Conservation (phyloP, 1,284 basidiomycete species). For the Ustilago xerochloae region DNA sequence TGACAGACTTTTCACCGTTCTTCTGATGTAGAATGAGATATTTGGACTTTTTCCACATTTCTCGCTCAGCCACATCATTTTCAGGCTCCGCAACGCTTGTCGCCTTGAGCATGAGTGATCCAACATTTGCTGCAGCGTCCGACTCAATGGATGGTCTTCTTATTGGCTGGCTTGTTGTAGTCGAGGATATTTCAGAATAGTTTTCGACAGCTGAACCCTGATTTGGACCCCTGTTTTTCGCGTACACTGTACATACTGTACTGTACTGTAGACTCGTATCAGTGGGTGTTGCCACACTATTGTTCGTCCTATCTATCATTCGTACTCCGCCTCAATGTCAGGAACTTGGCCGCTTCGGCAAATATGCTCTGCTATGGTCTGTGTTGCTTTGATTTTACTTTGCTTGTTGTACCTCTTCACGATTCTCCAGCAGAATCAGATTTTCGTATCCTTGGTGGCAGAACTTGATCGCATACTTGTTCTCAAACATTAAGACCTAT, state of each 20-base stretch:
- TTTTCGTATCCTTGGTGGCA: too few species aligned
- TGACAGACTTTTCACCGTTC: background rate
- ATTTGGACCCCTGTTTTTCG: background rate
- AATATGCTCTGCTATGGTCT: background rate
- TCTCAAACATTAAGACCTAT: too few species aligned
- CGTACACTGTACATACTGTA: background rate
- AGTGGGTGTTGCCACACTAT: too few species aligned
- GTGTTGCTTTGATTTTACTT: background rate
- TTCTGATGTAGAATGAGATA: background rate
- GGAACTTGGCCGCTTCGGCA: background rate
- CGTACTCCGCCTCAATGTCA: background rate
- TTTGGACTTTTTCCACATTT: background rate
- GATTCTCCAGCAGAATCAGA: background rate
- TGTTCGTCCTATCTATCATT: background rate
- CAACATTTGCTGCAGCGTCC: background rate
- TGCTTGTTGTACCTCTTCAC: background rate
- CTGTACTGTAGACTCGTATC: background rate
- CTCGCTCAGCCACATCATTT: conserved; percentile 5
- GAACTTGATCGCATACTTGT: too few species aligned
- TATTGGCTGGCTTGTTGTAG: background rate
- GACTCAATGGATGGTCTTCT: background rate
- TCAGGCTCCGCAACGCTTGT: conserved; percentile 4
- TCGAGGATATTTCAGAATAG: too few species aligned
- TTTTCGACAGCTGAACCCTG: too few species aligned
- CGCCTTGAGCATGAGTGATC: background rate